Base-by-base conservation (phyloP, 2,329 filamentous ascomycete genomes). In the Aspergillus clavatus region DNA sequence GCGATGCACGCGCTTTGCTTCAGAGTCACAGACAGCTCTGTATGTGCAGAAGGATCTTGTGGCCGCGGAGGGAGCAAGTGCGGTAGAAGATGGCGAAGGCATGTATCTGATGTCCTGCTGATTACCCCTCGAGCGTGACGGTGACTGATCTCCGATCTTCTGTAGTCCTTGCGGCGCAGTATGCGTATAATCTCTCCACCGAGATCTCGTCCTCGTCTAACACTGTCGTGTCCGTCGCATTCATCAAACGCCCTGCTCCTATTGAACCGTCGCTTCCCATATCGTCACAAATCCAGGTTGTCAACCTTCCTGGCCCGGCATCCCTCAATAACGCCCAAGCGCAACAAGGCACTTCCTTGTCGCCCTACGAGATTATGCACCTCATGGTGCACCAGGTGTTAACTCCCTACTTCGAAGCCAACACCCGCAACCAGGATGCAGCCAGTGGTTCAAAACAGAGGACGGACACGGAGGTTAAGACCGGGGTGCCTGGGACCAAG, bases 341-440 rank as follows among this genome's bases (percentile, higher is more conserved):
- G 56, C 82, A 87, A 56, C 85, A 89, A 66, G 84, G 83, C 47
- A 78, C 83, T 45, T 77, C 83, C 21, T 75, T 84, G 45, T 94
- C 90, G 37, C 89, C 91, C 3, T 96, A 89, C 71, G 91, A 97
- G 70, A 85, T 91, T 58, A 76, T 98, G 51, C 89, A 96, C 72
- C 89, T 91, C 47, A 80, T 95, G 59, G 81, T 99, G 55, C 90
- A 95, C 69, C 85, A 89, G 66, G 89, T 87, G 55, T 76, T 98
- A 63, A 89, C 88, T 59, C 93, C 94, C 29, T 97, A 96, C 70
- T 98, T 98, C 65, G 91, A 99, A 74, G 91, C 90, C 58, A 94
- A 89, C 67, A 94, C 90, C 47, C 91, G 89, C 72, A 86, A 78
- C 52, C 84, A 89, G 59, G 86, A 89, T 62, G 71, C 80, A 40